Base-by-base conservation (phyloP, 768 basidiomycete genomes). In the Amanita fuliginea region DNA sequence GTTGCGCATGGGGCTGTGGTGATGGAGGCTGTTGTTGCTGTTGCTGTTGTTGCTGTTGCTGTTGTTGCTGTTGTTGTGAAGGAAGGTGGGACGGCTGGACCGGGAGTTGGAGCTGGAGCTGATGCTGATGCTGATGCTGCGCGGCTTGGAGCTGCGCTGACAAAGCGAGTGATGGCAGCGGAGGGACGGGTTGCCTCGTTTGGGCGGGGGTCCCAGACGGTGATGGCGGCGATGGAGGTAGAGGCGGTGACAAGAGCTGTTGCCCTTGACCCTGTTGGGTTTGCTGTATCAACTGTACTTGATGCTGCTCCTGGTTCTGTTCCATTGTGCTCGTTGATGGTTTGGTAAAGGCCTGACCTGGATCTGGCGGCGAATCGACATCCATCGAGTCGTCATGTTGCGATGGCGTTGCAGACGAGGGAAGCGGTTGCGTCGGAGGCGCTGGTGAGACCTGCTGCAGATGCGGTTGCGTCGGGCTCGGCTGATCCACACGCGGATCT, bases 361-460 rank as follows among this genome's bases (percentile, higher is more conserved):
- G 22, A 10, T 19, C 28, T 33, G 19, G 44, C 4, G 36, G 34
- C 2, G n/a, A 16, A 37, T 47, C 46, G 9, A 47, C 46, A 26
- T 47, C 46, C 46, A 47, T 47, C 22, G 46, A 47, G 46, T 47
- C 46, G 19, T 45, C 28, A 32, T 32, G 3, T 11, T 13, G 10
- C 32, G 32, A 32, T 13, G 13, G 32, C 32, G 32, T 32, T 32
- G 32, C 32, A 32, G 34, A 36, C 35, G 46, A 36, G 13, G 32
- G 19, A 18, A 16, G 30, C 44, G 30, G 22, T 18, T 32, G 44
- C 32, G 13, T 32, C 32, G 32, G 32, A 22, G 21, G 8, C 42
- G 14, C 14, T 9, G 21, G 26, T 42, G 24, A 4, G 9, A 30
- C 30, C 10, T 30, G 30, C 30, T 30, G 30, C 30, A 30, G 11